Evolutionary conservation across 768 basidiomycete species (phyloP).

Genomic region (Phlebiopsis flavidoalba): DNA sequence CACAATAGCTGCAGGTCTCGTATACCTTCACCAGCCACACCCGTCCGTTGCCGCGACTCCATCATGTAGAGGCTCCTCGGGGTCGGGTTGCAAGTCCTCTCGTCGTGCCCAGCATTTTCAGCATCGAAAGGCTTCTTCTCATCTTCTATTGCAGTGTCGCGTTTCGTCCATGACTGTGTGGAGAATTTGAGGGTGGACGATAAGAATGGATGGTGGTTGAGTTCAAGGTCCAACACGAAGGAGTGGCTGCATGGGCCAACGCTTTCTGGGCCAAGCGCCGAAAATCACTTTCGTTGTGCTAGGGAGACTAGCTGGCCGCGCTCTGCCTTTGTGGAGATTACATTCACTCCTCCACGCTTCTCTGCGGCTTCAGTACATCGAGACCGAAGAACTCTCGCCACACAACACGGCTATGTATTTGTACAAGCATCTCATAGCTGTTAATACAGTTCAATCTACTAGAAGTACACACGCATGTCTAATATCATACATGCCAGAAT

Average conservation of each 20-base stretch:
- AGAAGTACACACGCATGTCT: not conserved
- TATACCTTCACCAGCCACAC: conserved; percentile 86
- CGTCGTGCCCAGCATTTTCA: conserved; percentile 42
- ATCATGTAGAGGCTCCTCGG: conserved; percentile 81
- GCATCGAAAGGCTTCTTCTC: conserved; percentile 73
- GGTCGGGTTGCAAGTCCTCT: conserved; percentile 68
- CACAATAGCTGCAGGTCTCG: not conserved
- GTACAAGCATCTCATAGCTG: not conserved
- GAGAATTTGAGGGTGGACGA: not conserved
- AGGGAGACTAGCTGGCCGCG: too few relatives aligned
- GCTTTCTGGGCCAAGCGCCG: too few relatives aligned
- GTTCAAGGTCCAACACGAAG: too few relatives aligned
- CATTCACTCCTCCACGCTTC: too few relatives aligned
- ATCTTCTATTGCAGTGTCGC: conserved; percentile 37
- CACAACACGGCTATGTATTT: not conserved
- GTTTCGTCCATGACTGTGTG: conserved; percentile 16
- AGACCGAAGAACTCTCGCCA: too few relatives aligned
- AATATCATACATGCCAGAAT: not conserved
- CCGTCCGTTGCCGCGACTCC: conserved; percentile 63
- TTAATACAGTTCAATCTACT: not conserved
- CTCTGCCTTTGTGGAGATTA: too few relatives aligned
- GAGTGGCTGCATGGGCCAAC: too few relatives aligned
- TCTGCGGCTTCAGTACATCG: too few relatives aligned
- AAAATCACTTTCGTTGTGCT: too few relatives aligned
- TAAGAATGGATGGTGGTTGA: too few relatives aligned